Conservation (phyloP, 805 yeast genomes). For the Schwanniomyces yamadae region DNA sequence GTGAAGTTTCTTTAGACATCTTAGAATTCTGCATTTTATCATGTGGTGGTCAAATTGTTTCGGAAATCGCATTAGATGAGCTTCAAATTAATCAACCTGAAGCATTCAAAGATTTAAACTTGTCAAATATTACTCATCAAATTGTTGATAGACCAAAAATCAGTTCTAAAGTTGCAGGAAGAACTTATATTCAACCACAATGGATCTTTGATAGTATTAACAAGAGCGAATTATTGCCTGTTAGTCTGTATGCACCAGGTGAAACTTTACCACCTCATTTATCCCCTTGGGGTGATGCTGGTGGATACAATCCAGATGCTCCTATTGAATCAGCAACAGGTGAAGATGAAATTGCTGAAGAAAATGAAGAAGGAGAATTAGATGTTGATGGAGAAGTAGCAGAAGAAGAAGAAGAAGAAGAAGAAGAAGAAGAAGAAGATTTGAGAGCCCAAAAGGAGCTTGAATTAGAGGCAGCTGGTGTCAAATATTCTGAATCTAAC, state of each 20-base stretch:
- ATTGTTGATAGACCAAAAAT: slow-evolving; percentile 90
- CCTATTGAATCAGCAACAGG: slow-evolving; percentile 39
- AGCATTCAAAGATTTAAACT: slow-evolving; percentile 50
- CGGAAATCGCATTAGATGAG: slow-evolving; percentile 87
- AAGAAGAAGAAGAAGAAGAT: slow-evolving; percentile 50
- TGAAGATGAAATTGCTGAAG: slow-evolving; percentile 51
- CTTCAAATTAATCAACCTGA: slow-evolving; percentile 48
- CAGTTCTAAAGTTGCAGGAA: slow-evolving; percentile 74
- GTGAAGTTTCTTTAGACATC: slow-evolving; percentile 93
- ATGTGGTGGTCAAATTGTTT: slow-evolving; percentile 80
- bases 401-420: slow-evolving; percentile 47
- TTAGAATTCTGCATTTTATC: slow-evolving; percentile 84
- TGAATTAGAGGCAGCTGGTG: slow-evolving; percentile 79
- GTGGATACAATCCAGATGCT: slow-evolving; percentile 81
- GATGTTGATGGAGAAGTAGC: slow-evolving; percentile 54
- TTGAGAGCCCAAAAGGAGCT: slow-evolving; percentile 83
- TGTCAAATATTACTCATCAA: slow-evolving; percentile 83
- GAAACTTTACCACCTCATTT: slow-evolving; percentile 94
- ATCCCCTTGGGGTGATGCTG: slow-evolving; percentile 98
- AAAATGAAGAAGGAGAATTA: slow-evolving; percentile 35
- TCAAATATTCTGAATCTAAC: slow-evolving; percentile 62
- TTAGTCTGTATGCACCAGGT: slow-evolving; percentile 86
- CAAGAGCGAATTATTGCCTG: slow-evolving; percentile 71
- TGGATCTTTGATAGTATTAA: slow-evolving; percentile 95
- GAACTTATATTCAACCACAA: slow-evolving; percentile 96